Evolutionary conservation across 164 flowering plant species (phyloP).

Genomic region (Vitis labrusca): DNA sequence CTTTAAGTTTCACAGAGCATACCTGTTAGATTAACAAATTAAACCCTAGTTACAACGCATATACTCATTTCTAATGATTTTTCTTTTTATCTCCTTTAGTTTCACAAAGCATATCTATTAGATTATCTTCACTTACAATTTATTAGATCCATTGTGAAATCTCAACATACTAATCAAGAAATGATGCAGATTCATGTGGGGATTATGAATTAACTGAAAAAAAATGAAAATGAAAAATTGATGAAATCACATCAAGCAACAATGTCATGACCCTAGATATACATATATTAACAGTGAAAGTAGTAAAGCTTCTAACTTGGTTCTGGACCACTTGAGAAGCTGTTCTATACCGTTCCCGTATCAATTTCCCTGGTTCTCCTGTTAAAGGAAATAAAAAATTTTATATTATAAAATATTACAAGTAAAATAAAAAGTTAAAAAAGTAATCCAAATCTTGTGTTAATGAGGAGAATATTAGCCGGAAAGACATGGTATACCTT

Average conservation of each 20-base stretch:
- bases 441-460: background rate
- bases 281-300: constrained; percentile 55
- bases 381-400: constrained; percentile 16
- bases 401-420: background rate
- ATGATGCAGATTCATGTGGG: background rate
- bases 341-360: constrained; percentile 90
- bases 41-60: too few species aligned
- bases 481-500: too few species aligned
- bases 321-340: constrained; percentile 98
- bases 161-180: too few species aligned
- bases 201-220: background rate
- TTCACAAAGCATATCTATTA: too few species aligned
- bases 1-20: too few species aligned
- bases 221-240: background rate
- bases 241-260: background rate
- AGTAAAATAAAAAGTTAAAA: background rate
- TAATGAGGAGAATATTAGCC: background rate
- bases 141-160: too few species aligned
- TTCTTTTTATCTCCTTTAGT: too few species aligned
- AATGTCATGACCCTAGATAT: constrained; percentile 34
- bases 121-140: too few species aligned
- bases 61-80: too few species aligned
- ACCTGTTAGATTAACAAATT: too few species aligned
- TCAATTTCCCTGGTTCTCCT: constrained; percentile 93
- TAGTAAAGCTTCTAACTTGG: constrained; percentile 79